These are phyloP conservation scores for Nevesoporus exiguus DNA, from an alignment of 768 basidiomycete species.

Conservation along the genomic window DNA sequence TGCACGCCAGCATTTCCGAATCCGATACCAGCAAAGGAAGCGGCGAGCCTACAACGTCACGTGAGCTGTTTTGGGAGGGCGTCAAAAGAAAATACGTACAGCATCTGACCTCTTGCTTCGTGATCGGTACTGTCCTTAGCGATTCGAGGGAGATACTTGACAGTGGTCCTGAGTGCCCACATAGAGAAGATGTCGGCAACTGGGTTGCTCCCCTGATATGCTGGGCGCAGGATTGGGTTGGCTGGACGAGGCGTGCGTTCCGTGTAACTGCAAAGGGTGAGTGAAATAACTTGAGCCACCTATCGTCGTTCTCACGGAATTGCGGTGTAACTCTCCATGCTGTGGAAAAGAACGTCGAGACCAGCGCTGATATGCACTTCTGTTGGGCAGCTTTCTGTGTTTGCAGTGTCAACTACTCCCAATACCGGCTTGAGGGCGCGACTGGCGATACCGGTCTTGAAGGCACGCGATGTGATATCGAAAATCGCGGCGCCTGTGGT, in stretches of 20 bases:
- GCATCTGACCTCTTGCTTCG: constrained; percentile 88
- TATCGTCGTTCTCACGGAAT: constrained; percentile 62
- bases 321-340: constrained; percentile 90
- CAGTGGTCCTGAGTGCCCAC: constrained; percentile 89
- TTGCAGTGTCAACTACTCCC: constrained; percentile 84
- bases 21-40: constrained; percentile 93
- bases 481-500: constrained; percentile 95
- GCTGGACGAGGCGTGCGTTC: constrained; percentile 85
- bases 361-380: constrained; percentile 93
- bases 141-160: constrained; percentile 84
- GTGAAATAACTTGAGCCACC: constrained; percentile 1
- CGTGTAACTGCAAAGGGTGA: constrained; percentile 56
- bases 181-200: constrained; percentile 94
- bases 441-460: constrained; percentile 96
- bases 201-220: constrained; percentile 91
- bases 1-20: constrained; percentile 94
- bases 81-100: constrained; percentile 45
- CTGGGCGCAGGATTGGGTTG: constrained; percentile 88
- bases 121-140: constrained; percentile 73
- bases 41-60: constrained; percentile 58
- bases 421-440: constrained; percentile 88
- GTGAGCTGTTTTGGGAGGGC: not conserved
- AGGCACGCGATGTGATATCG: constrained; percentile 85
- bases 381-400: constrained; percentile 89
- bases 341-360: constrained; percentile 93